phyloP scores from a whole-genome alignment of 1,284 basidiomycete genomes.

The Phylloporus gajari region DNA sequence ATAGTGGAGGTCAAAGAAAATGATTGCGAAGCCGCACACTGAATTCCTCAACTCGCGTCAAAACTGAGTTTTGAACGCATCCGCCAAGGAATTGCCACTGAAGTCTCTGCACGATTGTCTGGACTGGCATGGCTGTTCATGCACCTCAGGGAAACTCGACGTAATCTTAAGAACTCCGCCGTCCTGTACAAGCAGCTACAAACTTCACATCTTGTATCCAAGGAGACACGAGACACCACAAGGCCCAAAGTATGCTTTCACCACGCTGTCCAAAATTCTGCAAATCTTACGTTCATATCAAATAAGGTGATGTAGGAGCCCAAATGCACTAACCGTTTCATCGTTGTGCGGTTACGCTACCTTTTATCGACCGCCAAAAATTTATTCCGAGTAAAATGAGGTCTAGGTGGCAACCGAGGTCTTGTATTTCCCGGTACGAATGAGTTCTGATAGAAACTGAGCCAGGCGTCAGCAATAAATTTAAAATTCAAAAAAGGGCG shows the following conservation, averaged over 20 bases:
- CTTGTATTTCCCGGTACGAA: too few species aligned
- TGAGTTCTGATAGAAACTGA: too few species aligned
- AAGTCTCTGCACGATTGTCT: not conserved
- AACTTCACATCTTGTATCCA: too few species aligned
- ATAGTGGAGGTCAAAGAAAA: not conserved
- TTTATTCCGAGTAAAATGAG: not conserved
- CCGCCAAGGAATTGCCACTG: not conserved
- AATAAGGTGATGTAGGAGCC: too few species aligned
- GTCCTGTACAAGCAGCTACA: too few species aligned
- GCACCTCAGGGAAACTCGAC: too few species aligned
- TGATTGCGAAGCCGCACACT: too few species aligned
- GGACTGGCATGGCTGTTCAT: too few species aligned
- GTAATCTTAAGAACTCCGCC: too few species aligned
- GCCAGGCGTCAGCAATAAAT: too few species aligned
- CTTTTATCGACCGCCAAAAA: not conserved
- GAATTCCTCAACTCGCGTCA: not conserved
- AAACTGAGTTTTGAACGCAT: too few species aligned
- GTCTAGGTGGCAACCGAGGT: not conserved
- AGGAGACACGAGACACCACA: not conserved
- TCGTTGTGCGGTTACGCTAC: not conserved
- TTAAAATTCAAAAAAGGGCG: too few species aligned
- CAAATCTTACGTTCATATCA: not conserved
- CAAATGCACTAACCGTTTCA: not conserved
- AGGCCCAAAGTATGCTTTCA: not conserved
- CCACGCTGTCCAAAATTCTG: not conserved